Evolutionary conservation across 2,329 filamentous ascomycete genomes (phyloP).

Genomic region (Penicillium hordei): DNA sequence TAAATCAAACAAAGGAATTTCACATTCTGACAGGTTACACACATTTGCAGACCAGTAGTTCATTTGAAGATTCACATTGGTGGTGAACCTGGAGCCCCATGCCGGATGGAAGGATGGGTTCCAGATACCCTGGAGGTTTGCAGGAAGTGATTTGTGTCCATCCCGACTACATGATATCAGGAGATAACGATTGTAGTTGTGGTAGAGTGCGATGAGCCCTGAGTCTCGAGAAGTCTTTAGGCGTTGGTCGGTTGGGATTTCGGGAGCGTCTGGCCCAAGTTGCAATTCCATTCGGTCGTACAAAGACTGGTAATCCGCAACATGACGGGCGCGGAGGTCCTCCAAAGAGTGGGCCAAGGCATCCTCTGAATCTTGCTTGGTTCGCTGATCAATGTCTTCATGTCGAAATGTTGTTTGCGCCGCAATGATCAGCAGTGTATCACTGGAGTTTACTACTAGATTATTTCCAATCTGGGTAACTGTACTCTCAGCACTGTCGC

Average conservation of each 20-base stretch:
- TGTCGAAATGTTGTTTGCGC: conserved; percentile 44
- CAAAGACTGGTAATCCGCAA: conserved; percentile 36
- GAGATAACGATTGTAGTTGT: conserved; percentile 56
- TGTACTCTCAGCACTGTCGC: conserved; percentile 28
- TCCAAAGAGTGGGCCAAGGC: conserved; percentile 25
- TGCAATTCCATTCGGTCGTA: conserved; percentile 34
- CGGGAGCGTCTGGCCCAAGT: conserved; percentile 24
- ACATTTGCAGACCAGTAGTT: conserved; percentile 60
- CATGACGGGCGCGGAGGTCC: conserved; percentile 31
- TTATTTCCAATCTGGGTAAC: conserved; percentile 37
- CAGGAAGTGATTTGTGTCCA: conserved; percentile 48
- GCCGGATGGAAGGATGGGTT: conserved; percentile 48
- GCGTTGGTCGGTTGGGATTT: conserved; percentile 34
- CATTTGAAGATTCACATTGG: conserved; percentile 63
- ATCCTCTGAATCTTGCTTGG: conserved; percentile 30
- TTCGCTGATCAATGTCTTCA: conserved; percentile 23
- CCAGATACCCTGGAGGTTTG: conserved; percentile 61
- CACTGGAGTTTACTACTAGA: conserved; percentile 39
- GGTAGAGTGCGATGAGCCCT: conserved; percentile 54
- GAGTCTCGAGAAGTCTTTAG: conserved; percentile 45
- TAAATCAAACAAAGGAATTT: conserved; percentile 45
- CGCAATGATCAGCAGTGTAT: conserved; percentile 40
- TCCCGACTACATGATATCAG: conserved; percentile 56
- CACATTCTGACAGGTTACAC: conserved; percentile 49
- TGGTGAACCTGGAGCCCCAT: conserved; percentile 59